These are phyloP conservation scores for Dryadomyces quercus-mongolicae DNA, from an alignment of 2,329 filamentous ascomycete genomes.

Conservation along the genomic window DNA sequence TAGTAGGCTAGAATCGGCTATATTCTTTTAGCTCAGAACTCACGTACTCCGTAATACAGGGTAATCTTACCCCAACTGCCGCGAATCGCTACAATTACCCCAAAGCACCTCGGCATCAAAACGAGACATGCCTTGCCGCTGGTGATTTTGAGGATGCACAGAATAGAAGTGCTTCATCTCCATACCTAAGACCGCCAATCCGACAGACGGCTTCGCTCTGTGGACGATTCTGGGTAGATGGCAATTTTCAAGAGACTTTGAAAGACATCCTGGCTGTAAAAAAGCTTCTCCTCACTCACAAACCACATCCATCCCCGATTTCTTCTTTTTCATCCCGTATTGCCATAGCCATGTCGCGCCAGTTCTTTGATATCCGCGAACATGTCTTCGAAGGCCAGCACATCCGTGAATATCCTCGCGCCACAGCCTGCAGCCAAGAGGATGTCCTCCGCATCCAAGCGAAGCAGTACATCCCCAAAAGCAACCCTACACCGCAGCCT, in stretches of 20 bases:
- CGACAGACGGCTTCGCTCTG: too few relatives aligned
- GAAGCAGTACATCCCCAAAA: constrained; percentile 76
- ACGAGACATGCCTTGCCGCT: background rate
- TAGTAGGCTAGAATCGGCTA: too few relatives aligned
- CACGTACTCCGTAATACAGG: too few relatives aligned
- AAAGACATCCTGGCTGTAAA: too few relatives aligned
- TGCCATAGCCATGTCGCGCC: constrained; percentile 9
- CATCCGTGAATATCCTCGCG: constrained; percentile 69
- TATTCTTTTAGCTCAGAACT: too few relatives aligned
- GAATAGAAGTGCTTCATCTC: background rate
- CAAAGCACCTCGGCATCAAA: background rate
- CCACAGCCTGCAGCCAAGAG: constrained; percentile 60
- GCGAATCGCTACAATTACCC: background rate
- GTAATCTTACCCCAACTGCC: background rate
- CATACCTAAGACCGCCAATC: background rate
- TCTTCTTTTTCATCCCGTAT: background rate
- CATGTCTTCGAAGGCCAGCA: constrained; percentile 65
- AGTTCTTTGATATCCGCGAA: constrained; percentile 53
- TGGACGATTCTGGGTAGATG: too few relatives aligned
- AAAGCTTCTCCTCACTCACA: too few relatives aligned
- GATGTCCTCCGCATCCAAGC: constrained; percentile 62
- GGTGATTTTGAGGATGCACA: background rate
- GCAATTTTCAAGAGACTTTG: too few relatives aligned
- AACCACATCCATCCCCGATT: too few relatives aligned
- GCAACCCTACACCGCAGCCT: constrained; percentile 53